Evolutionary conservation across 768 basidiomycete genomes (phyloP), one percentile per base, ranked within the genome.

Genomic region (Termitomyces sp.): DNA sequence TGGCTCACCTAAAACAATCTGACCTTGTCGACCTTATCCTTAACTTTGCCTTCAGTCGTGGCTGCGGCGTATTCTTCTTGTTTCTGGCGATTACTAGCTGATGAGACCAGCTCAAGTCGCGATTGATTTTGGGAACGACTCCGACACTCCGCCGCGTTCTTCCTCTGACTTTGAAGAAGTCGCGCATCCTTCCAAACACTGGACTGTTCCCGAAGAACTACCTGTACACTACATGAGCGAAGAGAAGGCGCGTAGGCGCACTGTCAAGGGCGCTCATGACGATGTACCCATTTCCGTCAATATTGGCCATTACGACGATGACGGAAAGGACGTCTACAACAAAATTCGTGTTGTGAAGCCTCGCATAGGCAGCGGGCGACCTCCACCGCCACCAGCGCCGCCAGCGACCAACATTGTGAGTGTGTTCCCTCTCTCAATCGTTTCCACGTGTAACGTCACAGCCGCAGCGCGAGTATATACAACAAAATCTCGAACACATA

Each of bases 401-500:
- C 88, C 90, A 28, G 79, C 85, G 26, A 85, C 87, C 4, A 84
- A 82, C 26, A 75, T 85, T 53, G 83, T 85, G 68, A 65, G 81
- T 76, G 38, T 53, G 36, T 43, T 35, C 50, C 68, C 52, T 48
- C 51, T 16, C 26, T 9, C 20, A 65, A 66, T 61, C 64, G 64
- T 43, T 64, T 51, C 52, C 53, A 33, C 56, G 20, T 59, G 62
- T 65, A 26, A 65, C n/a, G n/a, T 40, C 42, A 43, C 47, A 10
- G 40, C 26, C 40, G 13, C 66, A 92, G 89, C 74, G 76, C 67
- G 90, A 93, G 70, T 90, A 92, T 70, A 66, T 92, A 51, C 71
- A 82, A 54, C 90, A 93, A 77, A 92, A 94, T 72, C 73, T 83
- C 53, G 90, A 92, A 63, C 84, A 88, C 69, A 70, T 94, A 61